A percentile compares a stretch with the other conserved stretches of the same genome.
Evolutionary conservation across 1,284 basidiomycete genomes (phyloP).

Genomic region (Anthracocystis panici-leucophaei): DNA sequence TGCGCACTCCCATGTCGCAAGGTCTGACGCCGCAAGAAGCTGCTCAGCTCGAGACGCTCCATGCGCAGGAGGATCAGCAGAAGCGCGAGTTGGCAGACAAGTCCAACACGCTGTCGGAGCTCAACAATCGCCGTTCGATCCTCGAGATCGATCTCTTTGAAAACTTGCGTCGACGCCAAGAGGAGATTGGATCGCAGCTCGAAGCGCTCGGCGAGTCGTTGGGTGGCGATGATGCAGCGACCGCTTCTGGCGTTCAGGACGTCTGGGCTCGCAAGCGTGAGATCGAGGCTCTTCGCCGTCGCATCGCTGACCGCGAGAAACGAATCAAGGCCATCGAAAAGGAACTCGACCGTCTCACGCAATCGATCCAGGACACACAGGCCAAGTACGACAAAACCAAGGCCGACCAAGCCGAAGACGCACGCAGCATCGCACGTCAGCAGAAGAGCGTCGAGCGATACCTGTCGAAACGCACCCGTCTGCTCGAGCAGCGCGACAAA

Average conservation of each 20-base stretch:
- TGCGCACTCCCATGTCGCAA: constrained; percentile 81
- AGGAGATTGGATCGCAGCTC: constrained; percentile 82
- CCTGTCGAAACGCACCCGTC: constrained; percentile 87
- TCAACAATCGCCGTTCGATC: constrained; percentile 81
- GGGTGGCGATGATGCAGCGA: constrained; percentile 76
- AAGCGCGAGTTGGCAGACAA: constrained; percentile 80
- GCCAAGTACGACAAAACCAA: constrained; percentile 80
- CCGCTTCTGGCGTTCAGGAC: constrained; percentile 77
- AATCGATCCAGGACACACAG: constrained; percentile 77
- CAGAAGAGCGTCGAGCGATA: constrained; percentile 96
- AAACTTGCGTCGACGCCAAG: constrained; percentile 80
- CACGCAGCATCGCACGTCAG: constrained; percentile 83
- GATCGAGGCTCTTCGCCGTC: constrained; percentile 71
- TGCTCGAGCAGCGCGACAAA: constrained; percentile 86
- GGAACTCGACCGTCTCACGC: constrained; percentile 75
- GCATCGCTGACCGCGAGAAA: constrained; percentile 70
- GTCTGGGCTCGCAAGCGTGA: constrained; percentile 75
- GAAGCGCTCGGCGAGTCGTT: constrained; percentile 78
- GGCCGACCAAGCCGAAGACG: constrained; percentile 85
- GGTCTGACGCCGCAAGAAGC: constrained; percentile 82
- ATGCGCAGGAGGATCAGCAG: constrained; percentile 80
- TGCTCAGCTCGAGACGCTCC: constrained; percentile 77
- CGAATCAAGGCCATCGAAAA: constrained; percentile 69
- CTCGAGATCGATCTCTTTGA: constrained; percentile 95
- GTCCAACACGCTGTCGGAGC: constrained; percentile 80